Conservation (phyloP, 805 yeast species). For the Danielozyma ontarioensis region DNA sequence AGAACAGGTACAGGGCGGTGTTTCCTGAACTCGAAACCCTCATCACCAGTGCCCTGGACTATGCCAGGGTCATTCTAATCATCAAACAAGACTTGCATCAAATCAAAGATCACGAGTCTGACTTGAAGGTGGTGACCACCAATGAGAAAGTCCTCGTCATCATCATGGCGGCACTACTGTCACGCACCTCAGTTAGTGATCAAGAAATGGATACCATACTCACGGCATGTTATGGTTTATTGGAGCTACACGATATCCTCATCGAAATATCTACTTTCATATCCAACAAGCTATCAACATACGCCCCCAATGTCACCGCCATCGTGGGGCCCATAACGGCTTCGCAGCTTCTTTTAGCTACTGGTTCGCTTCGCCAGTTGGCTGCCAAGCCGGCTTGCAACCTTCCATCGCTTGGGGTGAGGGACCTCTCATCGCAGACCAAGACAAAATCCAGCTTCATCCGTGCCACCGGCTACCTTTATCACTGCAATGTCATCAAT, state of each 20-base stretch:
- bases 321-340: conserved; percentile 70
- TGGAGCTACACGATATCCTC: conserved; percentile 41
- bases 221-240: conserved; percentile 44
- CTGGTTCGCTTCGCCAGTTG: conserved; percentile 65
- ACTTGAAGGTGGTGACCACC: conserved; percentile 41
- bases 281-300: conserved; percentile 46
- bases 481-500: conserved; percentile 54
- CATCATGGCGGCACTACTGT: conserved; percentile 55
- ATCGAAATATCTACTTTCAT: conserved; percentile 47
- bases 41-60: conserved; percentile 57
- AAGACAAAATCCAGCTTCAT: conserved; percentile 31
- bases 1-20: conserved; percentile 48
- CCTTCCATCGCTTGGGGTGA: conserved; percentile 68
- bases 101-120: conserved; percentile 23
- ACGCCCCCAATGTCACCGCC: conserved; percentile 78
- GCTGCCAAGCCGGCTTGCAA: conserved; percentile 79
- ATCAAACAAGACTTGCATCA: conserved; percentile 45
- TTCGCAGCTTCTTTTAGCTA: conserved; percentile 62
- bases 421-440: conserved; percentile 28
- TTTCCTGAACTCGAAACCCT: conserved; percentile 71
- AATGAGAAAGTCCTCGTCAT: conserved; percentile 68
- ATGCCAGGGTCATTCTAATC: conserved; percentile 45
- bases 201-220: conserved; percentile 33
- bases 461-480: conserved; percentile 67
- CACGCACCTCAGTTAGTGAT: conserved; percentile 4